These are phyloP conservation scores for Protomyces macrosporus DNA, from an alignment of 1,139 yeast species.

Conservation along the genomic window DNA sequence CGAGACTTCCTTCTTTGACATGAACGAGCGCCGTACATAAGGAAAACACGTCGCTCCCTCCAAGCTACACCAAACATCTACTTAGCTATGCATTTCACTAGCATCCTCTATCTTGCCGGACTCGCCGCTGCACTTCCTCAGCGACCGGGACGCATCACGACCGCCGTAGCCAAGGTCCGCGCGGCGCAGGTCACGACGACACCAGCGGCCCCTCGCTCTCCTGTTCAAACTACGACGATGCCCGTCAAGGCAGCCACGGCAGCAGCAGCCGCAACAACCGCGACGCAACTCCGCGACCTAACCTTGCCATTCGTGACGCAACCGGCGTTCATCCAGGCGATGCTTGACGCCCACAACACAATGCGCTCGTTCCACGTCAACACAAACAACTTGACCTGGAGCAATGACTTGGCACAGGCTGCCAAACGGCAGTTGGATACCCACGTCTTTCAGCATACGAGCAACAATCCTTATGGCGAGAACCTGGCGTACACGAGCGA, in stretches of 20 bases:
- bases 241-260: neutral
- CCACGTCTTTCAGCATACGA: slow-evolving; percentile 66
- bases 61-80: too few relatives aligned
- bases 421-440: slow-evolving; percentile 58
- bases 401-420: slow-evolving; percentile 49
- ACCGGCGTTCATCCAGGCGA: slow-evolving; percentile 36
- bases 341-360: slow-evolving; percentile 52
- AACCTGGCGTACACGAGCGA: slow-evolving; percentile 58
- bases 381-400: slow-evolving; percentile 56
- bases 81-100: neutral
- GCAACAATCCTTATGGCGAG: slow-evolving; percentile 68
- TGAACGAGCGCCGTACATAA: too few relatives aligned
- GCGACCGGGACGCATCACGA: neutral
- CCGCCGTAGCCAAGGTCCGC: neutral
- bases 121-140: neutral
- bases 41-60: too few relatives aligned
- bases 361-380: slow-evolving; percentile 55
- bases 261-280: slow-evolving; percentile 17
- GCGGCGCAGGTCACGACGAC: neutral
- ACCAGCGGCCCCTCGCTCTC: neutral
- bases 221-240: neutral
- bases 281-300: slow-evolving; percentile 31
- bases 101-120: neutral
- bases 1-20: too few relatives aligned
- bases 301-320: slow-evolving; percentile 29